Percentiles rank a stretch among this genome's conserved stretches.
Conservation (phyloP, 2,329 filamentous ascomycete genomes). For the Botrytis sinoallii region DNA sequence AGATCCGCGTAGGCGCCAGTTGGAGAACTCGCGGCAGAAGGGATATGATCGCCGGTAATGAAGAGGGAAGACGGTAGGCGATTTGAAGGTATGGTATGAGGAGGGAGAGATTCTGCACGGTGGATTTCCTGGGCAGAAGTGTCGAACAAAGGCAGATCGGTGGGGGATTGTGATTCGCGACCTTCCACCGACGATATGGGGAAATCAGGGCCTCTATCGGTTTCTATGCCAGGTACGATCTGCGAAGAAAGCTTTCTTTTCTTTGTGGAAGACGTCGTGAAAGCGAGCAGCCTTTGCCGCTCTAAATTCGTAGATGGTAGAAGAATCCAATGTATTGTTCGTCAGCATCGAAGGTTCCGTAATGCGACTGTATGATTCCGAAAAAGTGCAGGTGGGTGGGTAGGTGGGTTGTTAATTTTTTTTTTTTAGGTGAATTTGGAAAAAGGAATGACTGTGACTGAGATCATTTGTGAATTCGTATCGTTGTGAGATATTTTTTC, state of each 20-base stretch:
- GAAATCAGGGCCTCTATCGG: constrained; percentile 33
- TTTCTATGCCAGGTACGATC: constrained; percentile 27
- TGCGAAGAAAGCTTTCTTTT: constrained; percentile 62
- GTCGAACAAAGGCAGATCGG: constrained; percentile 42
- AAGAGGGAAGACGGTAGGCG: constrained; percentile 43
- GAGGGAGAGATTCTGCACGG: constrained; percentile 42
- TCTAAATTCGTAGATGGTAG: constrained; percentile 27
- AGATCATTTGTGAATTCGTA: constrained; percentile 4
- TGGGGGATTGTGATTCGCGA: constrained; percentile 47
- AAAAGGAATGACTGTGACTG: background rate
- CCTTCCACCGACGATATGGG: constrained; percentile 36
- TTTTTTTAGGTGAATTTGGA: background rate
- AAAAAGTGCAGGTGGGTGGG: background rate
- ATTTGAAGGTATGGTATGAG: constrained; percentile 48
- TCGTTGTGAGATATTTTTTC: background rate
- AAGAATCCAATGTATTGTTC: constrained; percentile 26
- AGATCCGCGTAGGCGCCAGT: constrained; percentile 56
- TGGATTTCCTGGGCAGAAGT: constrained; percentile 23
- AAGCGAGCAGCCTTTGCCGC: constrained; percentile 57
- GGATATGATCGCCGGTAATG: constrained; percentile 48
- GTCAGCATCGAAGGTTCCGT: constrained; percentile 15
- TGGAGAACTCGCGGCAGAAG: constrained; percentile 57
- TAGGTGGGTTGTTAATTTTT: background rate
- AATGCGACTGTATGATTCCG: constrained; percentile 22
- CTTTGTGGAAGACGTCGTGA: constrained; percentile 72